These are phyloP conservation scores for Dioscorea cayenensis DNA, from an alignment of 116 monocot species.

Conservation along the genomic window DNA sequence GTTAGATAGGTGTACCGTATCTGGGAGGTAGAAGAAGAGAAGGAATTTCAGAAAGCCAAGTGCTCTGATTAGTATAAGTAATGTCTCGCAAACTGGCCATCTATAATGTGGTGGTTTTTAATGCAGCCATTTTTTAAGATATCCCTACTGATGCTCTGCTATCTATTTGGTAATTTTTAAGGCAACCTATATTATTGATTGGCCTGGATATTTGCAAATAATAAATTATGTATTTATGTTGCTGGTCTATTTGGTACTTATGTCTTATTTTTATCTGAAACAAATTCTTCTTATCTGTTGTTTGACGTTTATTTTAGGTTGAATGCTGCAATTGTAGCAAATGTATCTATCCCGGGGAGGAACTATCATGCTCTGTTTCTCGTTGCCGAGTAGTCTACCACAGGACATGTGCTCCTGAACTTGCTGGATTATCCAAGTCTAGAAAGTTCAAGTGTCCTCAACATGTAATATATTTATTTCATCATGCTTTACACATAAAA, in stretches of 20 bases:
- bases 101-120: too few species aligned
- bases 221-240: background rate
- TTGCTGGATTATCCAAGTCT: constrained; percentile 8
- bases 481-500: background rate
- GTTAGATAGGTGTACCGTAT: too few species aligned
- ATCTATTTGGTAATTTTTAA: too few species aligned
- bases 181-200: too few species aligned
- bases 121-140: too few species aligned
- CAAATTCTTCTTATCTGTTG: background rate
- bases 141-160: too few species aligned
- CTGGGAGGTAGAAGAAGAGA: too few species aligned
- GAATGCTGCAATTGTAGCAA: constrained; percentile 58
- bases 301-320: constrained; percentile 37
- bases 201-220: too few species aligned
- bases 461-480: constrained; percentile 51
- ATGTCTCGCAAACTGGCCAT: too few species aligned
- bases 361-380: constrained; percentile 44
- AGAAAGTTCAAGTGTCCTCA: constrained; percentile 64
- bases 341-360: constrained; percentile 44
- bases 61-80: too few species aligned
- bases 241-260: background rate
- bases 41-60: too few species aligned
- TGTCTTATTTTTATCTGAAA: background rate
- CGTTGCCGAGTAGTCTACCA: constrained; percentile 54
- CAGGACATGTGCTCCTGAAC: constrained; percentile 35